Conservation (phyloP, 2,329 filamentous ascomycete species). For the Fusarium marasasianum region DNA sequence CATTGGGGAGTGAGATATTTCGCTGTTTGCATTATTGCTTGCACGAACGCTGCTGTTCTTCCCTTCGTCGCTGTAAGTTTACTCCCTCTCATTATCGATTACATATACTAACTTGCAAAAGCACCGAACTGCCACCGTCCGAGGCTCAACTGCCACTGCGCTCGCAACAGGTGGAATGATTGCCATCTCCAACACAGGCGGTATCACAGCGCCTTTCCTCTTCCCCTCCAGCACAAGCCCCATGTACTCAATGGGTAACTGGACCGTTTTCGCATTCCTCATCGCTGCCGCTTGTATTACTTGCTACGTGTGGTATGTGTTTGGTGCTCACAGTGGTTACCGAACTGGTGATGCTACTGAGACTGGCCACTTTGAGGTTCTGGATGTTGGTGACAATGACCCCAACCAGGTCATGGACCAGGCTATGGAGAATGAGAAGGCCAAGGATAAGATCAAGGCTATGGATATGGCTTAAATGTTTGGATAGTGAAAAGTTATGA, state of each 20-base stretch:
- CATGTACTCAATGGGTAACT: slow-evolving; percentile 49
- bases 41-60: slow-evolving; percentile 46
- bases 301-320: slow-evolving; percentile 45
- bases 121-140: slow-evolving; percentile 48
- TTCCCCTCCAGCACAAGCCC: slow-evolving; percentile 45
- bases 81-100: fast-evolving
- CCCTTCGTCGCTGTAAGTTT: slow-evolving; percentile 47
- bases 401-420: slow-evolving; percentile 31
- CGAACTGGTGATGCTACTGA: slow-evolving; percentile 37
- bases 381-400: slow-evolving; percentile 33
- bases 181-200: slow-evolving; percentile 47
- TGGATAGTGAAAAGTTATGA: neutral
- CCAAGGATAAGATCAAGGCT: slow-evolving; percentile 30
- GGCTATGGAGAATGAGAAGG: slow-evolving; percentile 23
- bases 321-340: slow-evolving; percentile 46
- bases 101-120: slow-evolving; percentile 4
- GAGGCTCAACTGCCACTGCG: slow-evolving; percentile 46
- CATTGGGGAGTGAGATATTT: slow-evolving; percentile 46
- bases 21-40: slow-evolving; percentile 47
- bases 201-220: slow-evolving; percentile 48
- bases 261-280: slow-evolving; percentile 48
- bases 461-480: slow-evolving; percentile 19
- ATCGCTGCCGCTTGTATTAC: slow-evolving; percentile 39
- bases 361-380: slow-evolving; percentile 25
- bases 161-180: slow-evolving; percentile 49